Percentiles rank a stretch among this genome's conserved stretches.
Conservation (phyloP, 108 stramenopile species). For the Cyclotella sp. region DNA sequence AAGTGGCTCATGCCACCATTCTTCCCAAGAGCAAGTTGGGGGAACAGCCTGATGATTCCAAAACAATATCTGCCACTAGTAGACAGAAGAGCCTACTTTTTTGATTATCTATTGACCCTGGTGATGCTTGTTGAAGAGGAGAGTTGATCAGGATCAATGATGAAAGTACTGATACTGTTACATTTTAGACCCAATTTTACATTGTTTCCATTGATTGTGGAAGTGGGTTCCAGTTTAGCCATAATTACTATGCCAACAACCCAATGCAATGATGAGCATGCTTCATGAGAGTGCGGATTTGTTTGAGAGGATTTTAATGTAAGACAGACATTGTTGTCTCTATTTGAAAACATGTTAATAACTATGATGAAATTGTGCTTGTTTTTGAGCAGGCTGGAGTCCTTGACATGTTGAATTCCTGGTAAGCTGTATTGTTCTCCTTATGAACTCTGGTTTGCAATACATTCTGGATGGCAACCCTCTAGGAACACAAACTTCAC, state of each 20-base stretch:
- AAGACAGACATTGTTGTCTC: too few relatives aligned
- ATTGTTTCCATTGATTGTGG: slow-evolving; percentile 48
- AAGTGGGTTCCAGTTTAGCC: slow-evolving; percentile 73
- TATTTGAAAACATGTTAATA: too few relatives aligned
- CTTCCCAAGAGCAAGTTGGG: slow-evolving; percentile 77
- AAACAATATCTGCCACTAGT: slow-evolving; percentile 67
- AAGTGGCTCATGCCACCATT: slow-evolving; percentile 82
- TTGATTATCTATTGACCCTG: slow-evolving; percentile 59
- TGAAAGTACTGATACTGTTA: slow-evolving; percentile 36
- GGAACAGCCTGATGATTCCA: slow-evolving; percentile 46
- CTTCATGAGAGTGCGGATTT: slow-evolving; percentile 74
- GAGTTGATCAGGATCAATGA: slow-evolving; percentile 2
- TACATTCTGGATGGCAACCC: slow-evolving; percentile 12
- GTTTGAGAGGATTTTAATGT: slow-evolving; percentile 51
- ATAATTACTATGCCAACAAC: slow-evolving; percentile 75
- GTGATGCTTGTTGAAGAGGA: slow-evolving; percentile 26
- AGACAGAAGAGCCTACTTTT: slow-evolving; percentile 77
- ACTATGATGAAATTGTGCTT: too few relatives aligned
- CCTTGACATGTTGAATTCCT: slow-evolving; percentile 36
- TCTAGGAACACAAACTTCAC: slow-evolving; percentile 1
- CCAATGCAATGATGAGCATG: slow-evolving; percentile 40
- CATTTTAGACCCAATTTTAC: slow-evolving; percentile 85
- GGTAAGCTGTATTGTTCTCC: slow-evolving; percentile 16
- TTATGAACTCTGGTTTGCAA: slow-evolving; percentile 26
- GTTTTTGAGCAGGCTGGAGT: too few relatives aligned